phyloP scores from a whole-genome alignment of 495 filamentous ascomycete species.

The Neurospora sp. region DNA sequence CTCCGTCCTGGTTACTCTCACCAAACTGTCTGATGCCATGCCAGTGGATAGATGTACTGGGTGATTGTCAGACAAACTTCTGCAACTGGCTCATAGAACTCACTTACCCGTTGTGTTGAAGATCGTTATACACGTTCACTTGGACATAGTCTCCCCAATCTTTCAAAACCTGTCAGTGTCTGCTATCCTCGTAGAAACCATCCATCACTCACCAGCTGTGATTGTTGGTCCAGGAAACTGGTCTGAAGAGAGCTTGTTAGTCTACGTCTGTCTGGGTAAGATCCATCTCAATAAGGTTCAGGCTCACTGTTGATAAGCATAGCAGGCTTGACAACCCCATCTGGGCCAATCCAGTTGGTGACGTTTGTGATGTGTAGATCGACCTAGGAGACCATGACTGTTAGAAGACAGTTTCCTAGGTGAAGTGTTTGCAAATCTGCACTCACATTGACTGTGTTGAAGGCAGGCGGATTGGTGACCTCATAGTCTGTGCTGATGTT shows the following conservation, averaged over 20 bases:
- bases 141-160: slow-evolving; percentile 53
- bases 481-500: slow-evolving; percentile 28
- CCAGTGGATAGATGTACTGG: slow-evolving; percentile 39
- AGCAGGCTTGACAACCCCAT: slow-evolving; percentile 31
- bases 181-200: neutral
- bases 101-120: slow-evolving; percentile 29
- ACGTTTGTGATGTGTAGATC: slow-evolving; percentile 27
- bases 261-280: neutral
- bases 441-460: slow-evolving; percentile 21
- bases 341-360: slow-evolving; percentile 32
- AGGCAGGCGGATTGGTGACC: slow-evolving; percentile 15
- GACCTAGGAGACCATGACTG: slow-evolving; percentile 13
- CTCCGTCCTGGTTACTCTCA: slow-evolving; percentile 27
- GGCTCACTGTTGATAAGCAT: slow-evolving; percentile 35
- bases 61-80: neutral
- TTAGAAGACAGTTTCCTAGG: neutral
- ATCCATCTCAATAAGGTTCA: neutral
- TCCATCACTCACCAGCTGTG: slow-evolving; percentile 6
- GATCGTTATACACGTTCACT: slow-evolving; percentile 46
- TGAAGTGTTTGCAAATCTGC: slow-evolving; percentile 6
- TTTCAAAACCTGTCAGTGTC: slow-evolving; percentile 29
- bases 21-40: slow-evolving; percentile 39
- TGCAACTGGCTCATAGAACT: neutral
- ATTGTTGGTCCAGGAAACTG: slow-evolving; percentile 19
- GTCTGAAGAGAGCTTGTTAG: slow-evolving; percentile 1